phyloP scores from a whole-genome alignment of 2,329 filamentous ascomycete species.

The Thermothelomyces thermophilus region DNA sequence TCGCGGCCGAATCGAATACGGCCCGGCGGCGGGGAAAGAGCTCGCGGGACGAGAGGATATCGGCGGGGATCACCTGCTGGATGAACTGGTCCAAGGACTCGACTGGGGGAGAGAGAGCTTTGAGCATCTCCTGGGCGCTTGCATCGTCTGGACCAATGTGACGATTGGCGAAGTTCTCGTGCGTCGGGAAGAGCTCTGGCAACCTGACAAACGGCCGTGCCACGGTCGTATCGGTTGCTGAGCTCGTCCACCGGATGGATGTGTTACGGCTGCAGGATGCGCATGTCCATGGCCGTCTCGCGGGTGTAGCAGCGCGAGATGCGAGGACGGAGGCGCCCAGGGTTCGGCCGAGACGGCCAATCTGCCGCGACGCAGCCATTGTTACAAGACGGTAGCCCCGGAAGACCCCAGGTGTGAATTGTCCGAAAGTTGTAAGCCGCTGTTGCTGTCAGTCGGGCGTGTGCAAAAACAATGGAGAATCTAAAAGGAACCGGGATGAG shows the following conservation, averaged over 20 bases:
- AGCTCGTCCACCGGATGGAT: slow-evolving; percentile 1
- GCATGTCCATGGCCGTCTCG: slow-evolving; percentile 1
- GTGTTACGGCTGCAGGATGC: not conserved
- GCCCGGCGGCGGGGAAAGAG: slow-evolving; percentile 49
- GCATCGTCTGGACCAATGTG: slow-evolving; percentile 78
- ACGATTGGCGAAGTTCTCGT: slow-evolving; percentile 67
- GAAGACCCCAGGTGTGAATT: not conserved
- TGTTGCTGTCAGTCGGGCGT: not conserved
- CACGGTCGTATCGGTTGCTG: not conserved
- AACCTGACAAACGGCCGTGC: slow-evolving; percentile 12
- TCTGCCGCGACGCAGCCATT: slow-evolving; percentile 20
- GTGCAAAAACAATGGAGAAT: not conserved
- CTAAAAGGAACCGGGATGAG: no score
- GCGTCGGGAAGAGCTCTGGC: slow-evolving; percentile 25
- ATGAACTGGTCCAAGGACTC: slow-evolving; percentile 75
- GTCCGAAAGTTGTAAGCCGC: not conserved
- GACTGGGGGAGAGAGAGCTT: slow-evolving; percentile 66
- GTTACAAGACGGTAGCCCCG: not conserved
- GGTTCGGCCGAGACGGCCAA: slow-evolving; percentile 20
- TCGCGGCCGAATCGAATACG: slow-evolving; percentile 34
- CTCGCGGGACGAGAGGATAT: slow-evolving; percentile 64
- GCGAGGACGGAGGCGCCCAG: slow-evolving; percentile 17
- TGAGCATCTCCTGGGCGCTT: slow-evolving; percentile 71
- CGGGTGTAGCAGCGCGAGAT: slow-evolving; percentile 10
- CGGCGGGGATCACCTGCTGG: slow-evolving; percentile 70